A percentile compares a stretch with the other conserved stretches of the same genome.
phyloP scores from a whole-genome alignment of 345 rosid genomes.

The Populus alba region DNA sequence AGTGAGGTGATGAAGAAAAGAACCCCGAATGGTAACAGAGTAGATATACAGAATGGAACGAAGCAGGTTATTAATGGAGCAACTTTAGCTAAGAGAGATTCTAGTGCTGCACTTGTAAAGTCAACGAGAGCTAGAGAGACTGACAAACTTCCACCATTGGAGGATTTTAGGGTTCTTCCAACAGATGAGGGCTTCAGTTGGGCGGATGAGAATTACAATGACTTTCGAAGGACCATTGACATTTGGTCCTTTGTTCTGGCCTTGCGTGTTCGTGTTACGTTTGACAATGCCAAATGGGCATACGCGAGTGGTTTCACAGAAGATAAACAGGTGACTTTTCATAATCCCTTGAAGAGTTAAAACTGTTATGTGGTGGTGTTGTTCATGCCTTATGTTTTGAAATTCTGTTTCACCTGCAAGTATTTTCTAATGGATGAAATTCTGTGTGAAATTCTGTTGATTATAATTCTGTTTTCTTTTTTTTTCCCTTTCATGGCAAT shows the following conservation, averaged over 20 bases:
- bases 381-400: background rate
- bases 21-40: slow-evolving; percentile 33
- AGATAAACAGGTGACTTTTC: slow-evolving; percentile 63
- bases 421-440: background rate
- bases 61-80: slow-evolving; percentile 56
- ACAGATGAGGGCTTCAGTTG: slow-evolving; percentile 94
- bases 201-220: slow-evolving; percentile 85
- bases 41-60: slow-evolving; percentile 54
- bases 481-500: slow-evolving; percentile 14
- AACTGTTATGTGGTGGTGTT: background rate
- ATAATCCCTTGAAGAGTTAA: background rate
- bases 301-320: slow-evolving; percentile 71
- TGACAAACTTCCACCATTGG: slow-evolving; percentile 55
- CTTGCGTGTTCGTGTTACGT: slow-evolving; percentile 61
- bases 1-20: slow-evolving; percentile 61
- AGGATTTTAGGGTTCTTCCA: slow-evolving; percentile 66
- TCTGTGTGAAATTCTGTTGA: background rate
- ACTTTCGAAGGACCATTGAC: slow-evolving; percentile 69
- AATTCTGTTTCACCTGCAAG: too few relatives aligned
- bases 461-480: background rate
- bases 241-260: slow-evolving; percentile 86
- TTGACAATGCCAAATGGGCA: slow-evolving; percentile 90
- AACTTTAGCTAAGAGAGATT: slow-evolving; percentile 44
- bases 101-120: slow-evolving; percentile 42
- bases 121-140: slow-evolving; percentile 32